Evolutionary conservation across 805 yeast species (phyloP), one percentile per base, ranked within the genome.

Genomic region (Dipodascus geniculatus): DNA sequence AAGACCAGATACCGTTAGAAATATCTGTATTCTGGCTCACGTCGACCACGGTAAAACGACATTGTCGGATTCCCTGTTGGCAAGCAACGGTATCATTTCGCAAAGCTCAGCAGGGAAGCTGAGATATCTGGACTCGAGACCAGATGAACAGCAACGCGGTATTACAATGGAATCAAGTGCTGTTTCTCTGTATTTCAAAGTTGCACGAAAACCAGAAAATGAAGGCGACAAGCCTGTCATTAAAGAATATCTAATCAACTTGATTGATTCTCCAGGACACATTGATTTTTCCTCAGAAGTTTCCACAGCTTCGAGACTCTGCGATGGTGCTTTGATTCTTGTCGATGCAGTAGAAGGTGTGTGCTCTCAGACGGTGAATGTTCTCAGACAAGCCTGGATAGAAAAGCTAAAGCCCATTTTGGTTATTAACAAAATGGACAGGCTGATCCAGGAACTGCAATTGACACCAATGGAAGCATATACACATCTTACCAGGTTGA

Each of bases 21-120:
- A 93, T 68, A 87, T 93, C 48, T 93, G 99, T 69, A 88, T 93
- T 57, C 74, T 93, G 51, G 99, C 99, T 0, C 99, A 93, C 69
- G 99, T 93, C 22, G 99, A 93, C 67, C 99, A 93, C 65, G 99
- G 99, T 23, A 93, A 93, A 70, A 93, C 99, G 0, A 87, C 98
- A 1, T 73, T 93, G 31, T 85, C 96, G 48, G 99, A 93, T 68
- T 85, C 96, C 8, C 71, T 93, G 50, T 71, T 93, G 42, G 98
- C 99, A 23, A 85, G 96, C 38, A 93, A 95, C 69, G 99, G 99
- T 51, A 89, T 93, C 66, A 89, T 93, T 48, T 91, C 99, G 0
- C 96, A 85, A 60, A 76, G 91, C 64, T 76, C 90, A 79, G 99
- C 97, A 1, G 99, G 99, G 31, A 90, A 89, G 65, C 89, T 93